phyloP scores from a whole-genome alignment of 179 eudicot genomes.

The Beta lomatogona region DNA sequence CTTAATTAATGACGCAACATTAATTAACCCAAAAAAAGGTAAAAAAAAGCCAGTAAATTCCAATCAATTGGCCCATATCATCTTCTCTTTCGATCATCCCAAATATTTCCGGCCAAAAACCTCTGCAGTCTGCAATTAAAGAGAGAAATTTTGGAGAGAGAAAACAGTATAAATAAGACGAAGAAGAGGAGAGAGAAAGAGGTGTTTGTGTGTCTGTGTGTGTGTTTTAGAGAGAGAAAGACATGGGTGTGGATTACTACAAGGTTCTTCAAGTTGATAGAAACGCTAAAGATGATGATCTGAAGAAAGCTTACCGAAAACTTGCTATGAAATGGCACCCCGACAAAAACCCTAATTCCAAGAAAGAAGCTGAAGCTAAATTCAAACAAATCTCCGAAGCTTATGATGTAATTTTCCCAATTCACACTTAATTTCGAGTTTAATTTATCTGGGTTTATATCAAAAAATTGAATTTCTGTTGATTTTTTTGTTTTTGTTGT shows the following conservation, averaged over 20 bases:
- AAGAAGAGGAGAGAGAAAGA: not conserved
- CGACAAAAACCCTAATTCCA: slow-evolving; percentile 88
- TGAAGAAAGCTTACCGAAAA: slow-evolving; percentile 86
- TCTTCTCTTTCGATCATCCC: not conserved
- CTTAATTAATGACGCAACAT: too few relatives aligned
- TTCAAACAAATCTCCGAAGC: slow-evolving; percentile 95
- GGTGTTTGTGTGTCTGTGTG: too few relatives aligned
- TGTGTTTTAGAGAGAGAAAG: slow-evolving; percentile 7
- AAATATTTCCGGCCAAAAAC: not conserved
- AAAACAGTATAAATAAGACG: too few relatives aligned
- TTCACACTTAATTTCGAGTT: not conserved
- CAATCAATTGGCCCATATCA: slow-evolving; percentile 14
- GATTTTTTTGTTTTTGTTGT: not conserved
- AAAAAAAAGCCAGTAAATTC: too few relatives aligned
- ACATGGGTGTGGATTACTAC: slow-evolving; percentile 80
- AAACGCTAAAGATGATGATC: slow-evolving; percentile 79
- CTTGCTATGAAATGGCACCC: slow-evolving; percentile 98
- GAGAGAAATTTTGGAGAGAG: not conserved
- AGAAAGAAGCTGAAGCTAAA: slow-evolving; percentile 83
- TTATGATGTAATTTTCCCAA: slow-evolving; percentile 56
- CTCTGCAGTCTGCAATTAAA: not conserved
- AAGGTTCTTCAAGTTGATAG: slow-evolving; percentile 77
- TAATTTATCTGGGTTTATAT: too few relatives aligned
- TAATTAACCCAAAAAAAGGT: too few relatives aligned
- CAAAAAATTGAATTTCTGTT: not conserved